phyloP scores from a whole-genome alignment of 2,329 filamentous ascomycete species.

The Penicillium sp. region DNA sequence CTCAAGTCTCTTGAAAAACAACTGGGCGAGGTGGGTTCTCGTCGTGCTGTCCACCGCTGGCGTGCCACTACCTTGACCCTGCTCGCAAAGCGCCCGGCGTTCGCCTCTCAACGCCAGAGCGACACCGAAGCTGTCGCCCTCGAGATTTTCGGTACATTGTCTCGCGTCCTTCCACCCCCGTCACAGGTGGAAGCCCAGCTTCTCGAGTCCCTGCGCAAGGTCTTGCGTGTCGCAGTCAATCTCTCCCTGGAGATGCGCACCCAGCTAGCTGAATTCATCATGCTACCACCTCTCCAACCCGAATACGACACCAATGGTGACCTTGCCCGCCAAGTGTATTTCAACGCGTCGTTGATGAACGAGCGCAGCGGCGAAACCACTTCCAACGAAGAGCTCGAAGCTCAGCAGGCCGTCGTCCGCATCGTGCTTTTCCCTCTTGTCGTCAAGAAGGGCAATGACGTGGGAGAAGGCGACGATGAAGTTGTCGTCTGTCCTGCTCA shows the following conservation, averaged over 20 bases:
- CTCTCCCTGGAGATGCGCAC: constrained; percentile 97
- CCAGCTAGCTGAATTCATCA: constrained; percentile 95
- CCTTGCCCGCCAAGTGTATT: constrained; percentile 80
- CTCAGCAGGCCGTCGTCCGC: constrained; percentile 74
- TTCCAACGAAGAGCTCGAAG: constrained; percentile 79
- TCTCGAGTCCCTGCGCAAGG: constrained; percentile 78
- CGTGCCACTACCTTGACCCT: constrained; percentile 92
- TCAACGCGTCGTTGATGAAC: constrained; percentile 94
- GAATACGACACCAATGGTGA: constrained; percentile 95
- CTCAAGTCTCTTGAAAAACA: constrained; percentile 94
- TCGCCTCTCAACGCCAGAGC: constrained; percentile 76
- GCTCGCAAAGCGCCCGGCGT: constrained; percentile 76
- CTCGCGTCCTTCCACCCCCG: constrained; percentile 83
- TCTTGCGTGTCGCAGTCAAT: constrained; percentile 84
- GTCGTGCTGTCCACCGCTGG: constrained; percentile 92
- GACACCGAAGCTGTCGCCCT: constrained; percentile 97
- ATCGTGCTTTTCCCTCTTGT: constrained; percentile 95
- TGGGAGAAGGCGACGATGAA: constrained; percentile 85
- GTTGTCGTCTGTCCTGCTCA: constrained; percentile 95
- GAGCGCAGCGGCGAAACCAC: constrained; percentile 73
- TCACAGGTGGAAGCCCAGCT: constrained; percentile 78
- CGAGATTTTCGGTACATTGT: constrained; percentile 82
- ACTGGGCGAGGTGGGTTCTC: constrained; percentile 82
- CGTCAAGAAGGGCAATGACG: constrained; percentile 91
- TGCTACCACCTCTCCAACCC: constrained; percentile 91